These are phyloP conservation scores for Silene conica DNA, from an alignment of 148 eudicot species.

Conservation along the genomic window DNA sequence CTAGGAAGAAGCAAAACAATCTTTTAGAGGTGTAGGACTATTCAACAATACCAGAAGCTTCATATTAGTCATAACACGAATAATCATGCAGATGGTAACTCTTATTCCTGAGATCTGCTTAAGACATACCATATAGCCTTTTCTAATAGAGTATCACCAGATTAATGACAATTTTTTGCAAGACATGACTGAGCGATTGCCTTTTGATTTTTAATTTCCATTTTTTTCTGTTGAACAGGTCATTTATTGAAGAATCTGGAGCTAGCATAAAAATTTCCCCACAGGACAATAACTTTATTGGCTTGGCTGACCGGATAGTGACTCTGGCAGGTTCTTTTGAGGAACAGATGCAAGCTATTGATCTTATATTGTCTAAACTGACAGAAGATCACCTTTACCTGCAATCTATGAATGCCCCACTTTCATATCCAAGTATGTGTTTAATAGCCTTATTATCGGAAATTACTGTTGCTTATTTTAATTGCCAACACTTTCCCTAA, in stretches of 20 bases:
- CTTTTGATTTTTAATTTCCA: conserved; percentile 1
- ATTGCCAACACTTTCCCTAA: not conserved
- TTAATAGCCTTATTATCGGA: conserved; percentile 6
- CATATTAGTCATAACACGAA: not conserved
- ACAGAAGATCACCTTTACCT: conserved; percentile 65
- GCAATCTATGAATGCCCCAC: conserved; percentile 64
- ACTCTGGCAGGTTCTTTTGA: conserved; percentile 67
- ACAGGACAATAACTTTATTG: conserved; percentile 67
- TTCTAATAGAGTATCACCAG: not conserved
- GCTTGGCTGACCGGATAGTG: conserved; percentile 79
- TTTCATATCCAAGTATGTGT: conserved; percentile 66
- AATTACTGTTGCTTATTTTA: not conserved
- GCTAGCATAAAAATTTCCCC: conserved; percentile 93
- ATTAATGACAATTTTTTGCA: not conserved
- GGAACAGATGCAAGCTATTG: conserved; percentile 78
- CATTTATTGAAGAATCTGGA: conserved; percentile 78
- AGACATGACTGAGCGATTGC: not conserved
- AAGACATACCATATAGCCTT: not conserved
- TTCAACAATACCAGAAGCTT: not conserved
- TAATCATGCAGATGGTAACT: not conserved
- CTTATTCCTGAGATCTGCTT: not conserved
- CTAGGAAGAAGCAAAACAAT: conserved; percentile 1
- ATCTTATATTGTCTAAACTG: conserved; percentile 64
- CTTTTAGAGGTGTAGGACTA: not conserved
- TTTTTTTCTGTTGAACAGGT: conserved; percentile 38